Base-by-base conservation (phyloP, 306 rosid genomes). In the Abrus precatorius region DNA sequence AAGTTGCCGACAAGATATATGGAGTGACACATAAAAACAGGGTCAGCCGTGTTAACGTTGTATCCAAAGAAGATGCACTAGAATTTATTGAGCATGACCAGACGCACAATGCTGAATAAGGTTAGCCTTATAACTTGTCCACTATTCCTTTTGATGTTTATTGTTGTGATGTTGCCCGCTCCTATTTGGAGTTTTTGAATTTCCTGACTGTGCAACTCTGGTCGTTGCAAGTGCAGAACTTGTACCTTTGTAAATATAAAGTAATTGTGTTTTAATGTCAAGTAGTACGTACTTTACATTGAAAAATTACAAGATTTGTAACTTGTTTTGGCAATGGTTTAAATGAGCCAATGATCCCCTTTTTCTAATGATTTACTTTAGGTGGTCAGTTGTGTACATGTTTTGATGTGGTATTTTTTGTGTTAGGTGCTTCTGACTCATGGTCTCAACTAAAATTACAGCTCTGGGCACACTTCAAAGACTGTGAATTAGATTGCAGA, bases 51-150 rank as follows among this genome's bases (percentile, higher is more conserved):
- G 99, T 95, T 33, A 89, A 89, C 4, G 92, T 93, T 64, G 87
- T 88, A 72, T 83, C 97, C 11, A 89, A 86, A 86, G 94, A 93
- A 44, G 87, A 81, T 49, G 99, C 99, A 9, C 73, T 95, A 1
- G 93, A 93, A 40, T 95, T 95, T 81, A 90, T 95, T 27, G 97
- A 95, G 81, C 97, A 87, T 5, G 99, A 95, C 71, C 99, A 93
- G 87, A 76, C 89, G 4, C 99, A 95, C 86, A 95, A 91, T 84
- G 83, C 93, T n/a, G 89, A 79, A 38, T 93, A 89, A 90, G 98
- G 95, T 88, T 43, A 48, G 40, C 53, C 14, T 57, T 36, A 0
- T 56, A 61, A 66, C 52, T 61, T 74, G 40, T 38, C 6, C 48
- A 28, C 14, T 36, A 36, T 6, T 72, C 56, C 53, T 41, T 10